Conservation (phyloP, 2,329 filamentous ascomycete species). For the Ophiostoma perfectum region DNA sequence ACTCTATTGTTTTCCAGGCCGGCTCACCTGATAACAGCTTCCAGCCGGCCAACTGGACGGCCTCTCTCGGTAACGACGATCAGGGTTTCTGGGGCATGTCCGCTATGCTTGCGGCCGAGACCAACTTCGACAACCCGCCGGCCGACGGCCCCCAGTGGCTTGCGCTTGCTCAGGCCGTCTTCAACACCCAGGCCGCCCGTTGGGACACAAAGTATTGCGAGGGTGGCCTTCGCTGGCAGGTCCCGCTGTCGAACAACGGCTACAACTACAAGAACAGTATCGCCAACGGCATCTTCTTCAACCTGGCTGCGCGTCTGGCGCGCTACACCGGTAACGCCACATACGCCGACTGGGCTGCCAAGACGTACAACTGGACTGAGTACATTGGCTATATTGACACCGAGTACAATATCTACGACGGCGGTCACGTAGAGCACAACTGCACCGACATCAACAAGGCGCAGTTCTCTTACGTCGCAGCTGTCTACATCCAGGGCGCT, state of each 20-base stretch:
- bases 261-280: constrained; percentile 64
- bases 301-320: constrained; percentile 62
- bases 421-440: constrained; percentile 51
- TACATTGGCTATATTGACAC: constrained; percentile 54
- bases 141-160: constrained; percentile 43
- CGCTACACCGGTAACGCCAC: constrained; percentile 63
- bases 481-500: constrained; percentile 55
- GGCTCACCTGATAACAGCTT: constrained; percentile 43
- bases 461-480: constrained; percentile 64
- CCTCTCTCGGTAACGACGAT: constrained; percentile 51
- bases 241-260: constrained; percentile 56
- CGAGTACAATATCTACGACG: constrained; percentile 57
- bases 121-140: constrained; percentile 44
- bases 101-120: constrained; percentile 53
- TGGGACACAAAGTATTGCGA: constrained; percentile 59
- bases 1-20: constrained; percentile 41
- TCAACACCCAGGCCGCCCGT: constrained; percentile 46
- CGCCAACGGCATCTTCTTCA: constrained; percentile 60
- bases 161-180: constrained; percentile 54
- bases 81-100: constrained; percentile 56
- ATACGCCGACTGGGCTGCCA: constrained; percentile 57
- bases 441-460: constrained; percentile 57
- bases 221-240: constrained; percentile 64
- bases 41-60: constrained; percentile 44
- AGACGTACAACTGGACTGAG: constrained; percentile 58